Conservation (phyloP, 805 yeast genomes). For the Komagataella mondaviorum region DNA sequence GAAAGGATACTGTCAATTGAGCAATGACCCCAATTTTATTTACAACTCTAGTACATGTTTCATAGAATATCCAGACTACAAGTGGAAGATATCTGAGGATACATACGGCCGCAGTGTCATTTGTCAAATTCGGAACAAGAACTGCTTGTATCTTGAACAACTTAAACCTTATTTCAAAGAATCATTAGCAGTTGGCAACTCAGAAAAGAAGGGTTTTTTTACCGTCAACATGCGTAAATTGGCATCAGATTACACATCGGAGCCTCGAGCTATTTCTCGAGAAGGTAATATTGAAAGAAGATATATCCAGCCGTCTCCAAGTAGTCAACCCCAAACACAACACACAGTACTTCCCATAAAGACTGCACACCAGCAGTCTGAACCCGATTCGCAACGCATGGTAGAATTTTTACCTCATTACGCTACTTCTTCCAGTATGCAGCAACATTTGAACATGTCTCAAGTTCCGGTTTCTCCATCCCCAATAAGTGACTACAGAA, state of each 20-base stretch:
- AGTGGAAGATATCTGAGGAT: background rate
- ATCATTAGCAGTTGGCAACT: background rate
- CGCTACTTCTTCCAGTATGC: background rate
- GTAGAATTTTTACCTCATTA: background rate
- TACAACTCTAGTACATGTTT: background rate
- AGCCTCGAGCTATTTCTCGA: background rate
- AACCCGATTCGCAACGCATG: background rate
- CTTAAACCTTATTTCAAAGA: background rate
- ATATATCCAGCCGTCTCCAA: background rate
- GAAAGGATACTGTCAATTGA: background rate
- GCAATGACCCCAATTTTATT: background rate
- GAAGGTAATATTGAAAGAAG: background rate
- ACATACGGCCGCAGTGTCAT: background rate
- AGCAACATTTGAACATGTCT: background rate
- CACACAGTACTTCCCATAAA: background rate
- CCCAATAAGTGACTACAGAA: background rate
- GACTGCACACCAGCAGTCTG: background rate
- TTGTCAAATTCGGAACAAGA: background rate
- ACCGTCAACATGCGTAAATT: background rate
- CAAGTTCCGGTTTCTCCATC: background rate
- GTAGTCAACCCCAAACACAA: background rate
- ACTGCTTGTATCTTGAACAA: background rate
- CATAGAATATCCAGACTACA: background rate
- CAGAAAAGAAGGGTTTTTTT: background rate
- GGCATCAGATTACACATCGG: background rate